Percentiles rank a stretch among this genome's conserved stretches.
Evolutionary conservation across 2,329 filamentous ascomycete species (phyloP).

Genomic region (Stagonosporopsis tanaceti): DNA sequence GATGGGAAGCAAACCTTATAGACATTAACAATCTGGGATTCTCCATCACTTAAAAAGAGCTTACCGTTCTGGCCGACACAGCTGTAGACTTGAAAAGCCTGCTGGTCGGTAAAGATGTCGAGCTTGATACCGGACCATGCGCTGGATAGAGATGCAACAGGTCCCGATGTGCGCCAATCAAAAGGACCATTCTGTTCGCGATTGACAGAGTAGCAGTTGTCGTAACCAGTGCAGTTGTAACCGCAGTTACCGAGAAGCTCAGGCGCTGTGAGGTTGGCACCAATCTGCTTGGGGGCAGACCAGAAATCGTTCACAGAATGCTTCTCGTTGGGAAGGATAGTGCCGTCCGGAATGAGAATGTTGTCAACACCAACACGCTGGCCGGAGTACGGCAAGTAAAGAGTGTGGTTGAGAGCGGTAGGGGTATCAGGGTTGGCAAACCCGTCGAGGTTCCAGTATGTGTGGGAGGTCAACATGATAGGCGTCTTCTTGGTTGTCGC

Average conservation of each 20-base stretch:
- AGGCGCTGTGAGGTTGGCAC: slow-evolving; percentile 69
- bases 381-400: slow-evolving; percentile 76
- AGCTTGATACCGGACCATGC: slow-evolving; percentile 83
- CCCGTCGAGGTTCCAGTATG: slow-evolving; percentile 85
- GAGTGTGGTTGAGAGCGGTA: slow-evolving; percentile 72
- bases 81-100: slow-evolving; percentile 86
- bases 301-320: slow-evolving; percentile 83
- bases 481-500: slow-evolving; percentile 78
- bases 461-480: slow-evolving; percentile 80
- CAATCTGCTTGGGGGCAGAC: slow-evolving; percentile 80
- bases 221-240: slow-evolving; percentile 82
- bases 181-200: slow-evolving; percentile 64
- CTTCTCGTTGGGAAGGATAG: slow-evolving; percentile 72
- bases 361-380: slow-evolving; percentile 72
- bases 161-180: slow-evolving; percentile 69
- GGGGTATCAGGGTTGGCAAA: slow-evolving; percentile 76
- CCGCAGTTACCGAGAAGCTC: slow-evolving; percentile 79
- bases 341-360: slow-evolving; percentile 57
- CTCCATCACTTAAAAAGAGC: background rate
- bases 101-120: slow-evolving; percentile 83
- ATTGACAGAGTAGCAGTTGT: slow-evolving; percentile 76
- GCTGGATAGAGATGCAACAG: slow-evolving; percentile 72
- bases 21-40: slow-evolving; percentile 14
- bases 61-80: slow-evolving; percentile 78
- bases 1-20: slow-evolving; percentile 62